These are phyloP conservation scores for Acacia confusa DNA, from an alignment of 306 rosid species.

Conservation along the genomic window DNA sequence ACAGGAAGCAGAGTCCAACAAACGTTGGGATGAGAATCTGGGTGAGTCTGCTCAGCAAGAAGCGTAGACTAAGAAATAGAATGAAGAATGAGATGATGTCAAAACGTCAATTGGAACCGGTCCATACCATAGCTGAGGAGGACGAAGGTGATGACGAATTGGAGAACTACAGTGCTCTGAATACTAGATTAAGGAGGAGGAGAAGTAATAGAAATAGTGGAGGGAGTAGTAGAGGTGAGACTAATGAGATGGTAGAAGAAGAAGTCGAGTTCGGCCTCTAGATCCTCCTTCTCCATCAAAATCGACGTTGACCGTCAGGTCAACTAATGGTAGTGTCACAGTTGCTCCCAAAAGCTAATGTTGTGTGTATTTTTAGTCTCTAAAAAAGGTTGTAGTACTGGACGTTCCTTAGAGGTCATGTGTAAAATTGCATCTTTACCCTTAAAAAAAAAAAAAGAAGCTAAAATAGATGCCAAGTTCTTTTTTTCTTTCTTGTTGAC, in stretches of 20 bases:
- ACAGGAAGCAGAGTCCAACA: background rate
- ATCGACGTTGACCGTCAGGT: too few species aligned
- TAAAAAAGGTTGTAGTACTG: too few species aligned
- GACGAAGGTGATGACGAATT: constrained; percentile 56
- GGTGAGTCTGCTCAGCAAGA: background rate
- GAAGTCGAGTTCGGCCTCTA: constrained; percentile 44
- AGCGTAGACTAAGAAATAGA: background rate
- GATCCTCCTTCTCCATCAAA: constrained; percentile 37
- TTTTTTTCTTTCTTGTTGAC: too few species aligned
- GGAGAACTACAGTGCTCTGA: constrained; percentile 46
- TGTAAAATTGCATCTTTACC: too few species aligned
- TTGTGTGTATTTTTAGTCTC: too few species aligned
- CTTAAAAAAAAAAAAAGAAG: too few species aligned
- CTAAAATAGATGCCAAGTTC: too few species aligned
- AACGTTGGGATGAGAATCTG: background rate
- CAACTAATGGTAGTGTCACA: too few species aligned
- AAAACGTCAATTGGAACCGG: constrained; percentile 32
- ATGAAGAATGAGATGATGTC: constrained; percentile 28
- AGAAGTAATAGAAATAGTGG: constrained; percentile 28
- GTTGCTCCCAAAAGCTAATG: too few species aligned
- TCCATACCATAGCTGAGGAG: constrained; percentile 46
- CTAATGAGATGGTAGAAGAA: constrained; percentile 33
- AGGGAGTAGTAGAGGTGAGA: constrained; percentile 30
- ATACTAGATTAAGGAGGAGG: constrained; percentile 42
- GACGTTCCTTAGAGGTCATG: too few species aligned